These are phyloP conservation scores for Cladophialophora carrionii DNA, from an alignment of 2,329 filamentous ascomycete genomes.

Conservation along the genomic window DNA sequence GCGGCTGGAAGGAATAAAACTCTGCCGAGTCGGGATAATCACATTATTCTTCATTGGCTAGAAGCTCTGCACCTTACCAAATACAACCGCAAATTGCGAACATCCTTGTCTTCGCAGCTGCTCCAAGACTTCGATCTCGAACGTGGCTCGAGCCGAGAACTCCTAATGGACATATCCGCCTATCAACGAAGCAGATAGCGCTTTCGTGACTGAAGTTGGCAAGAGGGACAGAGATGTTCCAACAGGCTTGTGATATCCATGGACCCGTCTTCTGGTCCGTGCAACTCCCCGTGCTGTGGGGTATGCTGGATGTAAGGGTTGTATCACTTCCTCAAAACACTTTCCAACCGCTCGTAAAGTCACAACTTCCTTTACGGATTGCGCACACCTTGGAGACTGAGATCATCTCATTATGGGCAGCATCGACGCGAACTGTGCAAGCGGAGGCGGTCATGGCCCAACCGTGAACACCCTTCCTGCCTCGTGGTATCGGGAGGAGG, in stretches of 20 bases:
- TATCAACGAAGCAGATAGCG: constrained; percentile 12
- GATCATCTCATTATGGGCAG: background rate
- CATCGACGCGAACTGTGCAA: background rate
- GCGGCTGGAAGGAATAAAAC: background rate
- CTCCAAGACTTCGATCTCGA: background rate
- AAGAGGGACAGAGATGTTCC: background rate
- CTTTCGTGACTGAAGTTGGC: background rate
- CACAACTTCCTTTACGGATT: too few relatives aligned
- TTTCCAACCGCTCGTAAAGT: background rate
- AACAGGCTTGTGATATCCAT: background rate
- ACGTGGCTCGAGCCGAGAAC: constrained; percentile 6
- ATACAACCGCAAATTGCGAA: constrained; percentile 19
- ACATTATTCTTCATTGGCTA: constrained; percentile 7
- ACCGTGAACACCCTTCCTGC: constrained; percentile 46
- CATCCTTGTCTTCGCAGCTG: constrained; percentile 10
- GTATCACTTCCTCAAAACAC: background rate
- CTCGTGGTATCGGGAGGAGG: constrained; percentile 56
- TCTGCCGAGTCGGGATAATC: constrained; percentile 9
- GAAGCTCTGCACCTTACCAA: constrained; percentile 6
- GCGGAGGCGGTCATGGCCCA: constrained; percentile 5
- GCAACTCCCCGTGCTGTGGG: background rate
- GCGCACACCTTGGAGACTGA: background rate
- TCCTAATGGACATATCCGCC: constrained; percentile 2
- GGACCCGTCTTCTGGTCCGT: background rate
- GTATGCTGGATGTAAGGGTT: background rate